These are phyloP conservation scores for Chaetomiaceae sp. DNA, from an alignment of 2,329 filamentous ascomycete genomes.

Conservation along the genomic window DNA sequence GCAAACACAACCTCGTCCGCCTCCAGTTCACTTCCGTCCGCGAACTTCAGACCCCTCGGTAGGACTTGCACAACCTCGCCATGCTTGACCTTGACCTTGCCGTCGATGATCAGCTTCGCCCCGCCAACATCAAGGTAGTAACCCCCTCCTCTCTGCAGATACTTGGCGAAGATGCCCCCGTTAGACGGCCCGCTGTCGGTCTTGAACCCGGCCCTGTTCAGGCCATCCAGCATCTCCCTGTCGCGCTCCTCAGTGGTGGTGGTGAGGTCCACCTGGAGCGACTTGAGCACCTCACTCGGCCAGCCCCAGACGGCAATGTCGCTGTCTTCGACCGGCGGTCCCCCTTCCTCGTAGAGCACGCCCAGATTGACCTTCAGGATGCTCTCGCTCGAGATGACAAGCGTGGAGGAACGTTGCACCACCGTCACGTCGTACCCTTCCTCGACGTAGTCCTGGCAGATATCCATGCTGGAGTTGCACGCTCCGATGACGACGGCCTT, in stretches of 20 bases:
- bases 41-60: conserved; percentile 41
- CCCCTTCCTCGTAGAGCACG: conserved; percentile 46
- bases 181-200: conserved; percentile 54
- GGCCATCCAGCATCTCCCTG: conserved; percentile 37
- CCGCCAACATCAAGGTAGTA: conserved; percentile 69
- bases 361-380: conserved; percentile 51
- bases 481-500: conserved; percentile 63
- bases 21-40: conserved; percentile 52
- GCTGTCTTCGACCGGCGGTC: conserved; percentile 60
- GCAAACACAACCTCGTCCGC: conserved; percentile 62
- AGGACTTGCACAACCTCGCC: conserved; percentile 52
- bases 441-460: conserved; percentile 63
- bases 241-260: conserved; percentile 34
- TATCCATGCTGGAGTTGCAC: conserved; percentile 66
- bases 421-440: conserved; percentile 65
- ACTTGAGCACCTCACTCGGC: conserved; percentile 58
- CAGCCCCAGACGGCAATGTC: conserved; percentile 57
- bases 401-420: conserved; percentile 63
- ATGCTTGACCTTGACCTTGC: conserved; percentile 60
- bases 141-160: conserved; percentile 61
- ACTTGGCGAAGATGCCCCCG: conserved; percentile 57
- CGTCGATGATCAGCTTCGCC: conserved; percentile 56
- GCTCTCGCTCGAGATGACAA: conserved; percentile 54
- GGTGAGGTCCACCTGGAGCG: conserved; percentile 46
- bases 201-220: conserved; percentile 57